Conservation (phyloP, 1,284 basidiomycete genomes). For the Marasmius fiardii region DNA sequence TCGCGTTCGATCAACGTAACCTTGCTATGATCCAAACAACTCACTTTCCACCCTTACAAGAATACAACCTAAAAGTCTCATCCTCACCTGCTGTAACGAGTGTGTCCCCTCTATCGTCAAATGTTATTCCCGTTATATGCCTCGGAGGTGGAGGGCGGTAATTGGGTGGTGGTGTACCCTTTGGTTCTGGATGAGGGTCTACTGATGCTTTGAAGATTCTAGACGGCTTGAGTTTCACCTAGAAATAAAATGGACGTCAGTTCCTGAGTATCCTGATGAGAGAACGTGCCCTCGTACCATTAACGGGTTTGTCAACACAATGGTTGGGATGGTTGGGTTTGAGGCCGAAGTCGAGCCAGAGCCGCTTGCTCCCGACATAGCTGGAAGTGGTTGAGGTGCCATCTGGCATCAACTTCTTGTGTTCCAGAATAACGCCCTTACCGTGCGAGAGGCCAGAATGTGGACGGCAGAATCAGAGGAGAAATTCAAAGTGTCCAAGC, state of each 20-base stretch:
- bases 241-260: neutral
- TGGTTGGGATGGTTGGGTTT: slow-evolving; percentile 7
- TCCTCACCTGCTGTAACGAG: slow-evolving; percentile 91
- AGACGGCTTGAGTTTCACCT: slow-evolving; percentile 81
- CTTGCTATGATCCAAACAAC: slow-evolving; percentile 36
- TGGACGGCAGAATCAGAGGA: no score
- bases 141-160: slow-evolving; percentile 39
- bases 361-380: slow-evolving; percentile 29
- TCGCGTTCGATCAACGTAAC: slow-evolving; percentile 15
- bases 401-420: no score
- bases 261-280: no score
- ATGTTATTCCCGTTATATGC: slow-evolving; percentile 85
- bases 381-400: slow-evolving; percentile 31
- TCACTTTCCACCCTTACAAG: slow-evolving; percentile 88
- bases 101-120: slow-evolving; percentile 88
- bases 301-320: slow-evolving; percentile 32
- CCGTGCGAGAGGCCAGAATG: no score
- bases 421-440: no score
- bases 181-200: slow-evolving; percentile 52
- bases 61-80: slow-evolving; percentile 89
- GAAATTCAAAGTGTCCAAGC: no score
- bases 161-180: slow-evolving; percentile 36
- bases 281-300: slow-evolving; percentile 36
- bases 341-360: neutral
- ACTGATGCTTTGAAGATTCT: slow-evolving; percentile 85